A percentile compares a stretch with the other conserved stretches of the same genome.
Evolutionary conservation across 352 stramenopile genomes (phyloP).

Genomic region (Globisporangium solare): DNA sequence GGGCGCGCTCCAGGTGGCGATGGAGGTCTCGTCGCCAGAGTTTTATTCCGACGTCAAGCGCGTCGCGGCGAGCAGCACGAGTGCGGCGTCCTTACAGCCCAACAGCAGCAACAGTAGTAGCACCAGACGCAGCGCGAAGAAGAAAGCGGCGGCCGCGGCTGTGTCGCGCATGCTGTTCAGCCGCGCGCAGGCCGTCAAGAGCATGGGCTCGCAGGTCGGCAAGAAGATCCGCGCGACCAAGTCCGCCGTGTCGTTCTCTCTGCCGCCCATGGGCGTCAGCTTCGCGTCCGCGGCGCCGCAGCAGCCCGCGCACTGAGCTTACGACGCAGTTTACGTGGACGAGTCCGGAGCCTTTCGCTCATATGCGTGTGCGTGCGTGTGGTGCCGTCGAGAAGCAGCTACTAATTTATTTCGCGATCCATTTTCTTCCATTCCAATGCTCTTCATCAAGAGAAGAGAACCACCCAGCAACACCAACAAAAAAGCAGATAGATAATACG

Average conservation of each 20-base stretch:
- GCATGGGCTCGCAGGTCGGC: slow-evolving; percentile 50
- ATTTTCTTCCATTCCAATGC: neutral
- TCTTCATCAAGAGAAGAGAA: neutral
- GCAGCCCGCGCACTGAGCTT: slow-evolving; percentile 17
- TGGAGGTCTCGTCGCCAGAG: slow-evolving; percentile 1
- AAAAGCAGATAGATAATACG: no score
- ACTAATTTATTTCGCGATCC: slow-evolving; percentile 12
- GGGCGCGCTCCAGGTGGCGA: slow-evolving; percentile 32
- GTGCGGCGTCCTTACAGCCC: neutral
- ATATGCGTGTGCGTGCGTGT: no score
- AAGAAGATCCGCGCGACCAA: slow-evolving; percentile 59
- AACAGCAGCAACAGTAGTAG: slow-evolving; percentile 13
- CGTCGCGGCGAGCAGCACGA: neutral
- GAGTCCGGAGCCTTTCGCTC: no score
- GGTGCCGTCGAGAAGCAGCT: neutral
- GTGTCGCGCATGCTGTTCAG: slow-evolving; percentile 48
- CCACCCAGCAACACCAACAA: no score
- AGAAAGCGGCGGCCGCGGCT: slow-evolving; percentile 16
- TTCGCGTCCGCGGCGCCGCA: slow-evolving; percentile 57
- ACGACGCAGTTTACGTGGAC: no score
- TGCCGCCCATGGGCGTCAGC: slow-evolving; percentile 64
- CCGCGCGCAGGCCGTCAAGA: slow-evolving; percentile 54
- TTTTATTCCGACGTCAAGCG: no score
- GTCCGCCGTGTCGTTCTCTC: slow-evolving; percentile 54
- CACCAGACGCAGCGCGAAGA: slow-evolving; percentile 14